Base-by-base conservation (phyloP, 2,329 filamentous ascomycete species). In the Xylariaceae sp. region DNA sequence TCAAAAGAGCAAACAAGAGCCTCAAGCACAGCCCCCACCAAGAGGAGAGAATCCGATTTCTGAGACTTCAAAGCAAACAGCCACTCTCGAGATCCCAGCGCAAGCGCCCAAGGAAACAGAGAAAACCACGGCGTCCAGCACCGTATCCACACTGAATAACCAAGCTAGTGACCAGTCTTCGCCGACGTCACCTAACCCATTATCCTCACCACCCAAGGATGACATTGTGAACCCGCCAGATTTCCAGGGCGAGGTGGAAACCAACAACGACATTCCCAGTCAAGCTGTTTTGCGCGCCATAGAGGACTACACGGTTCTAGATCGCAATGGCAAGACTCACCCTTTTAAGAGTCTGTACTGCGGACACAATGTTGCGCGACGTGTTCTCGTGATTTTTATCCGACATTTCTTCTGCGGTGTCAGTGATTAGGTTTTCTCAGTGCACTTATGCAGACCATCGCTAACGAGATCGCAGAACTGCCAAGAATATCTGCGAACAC, bases 371-470 rank as follows among this genome's bases (percentile, higher is more conserved):
- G 74, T 75, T 2, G 73, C 79, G 12, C 72, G 77, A 16, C 74
- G 83, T 2, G 81, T 89, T 28, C 75, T 92, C 31, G 70, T 90
- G 40, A 82, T 91, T 59, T 91, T 92, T 65, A 78, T 92, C 51
- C 80, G 88, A 42, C 88, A 91, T 71, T 92, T 91, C 70, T 90
- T 89, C 75, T 91, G 88, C 66, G 87, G 87, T 34, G 87, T 89
- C 76, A 69, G 86, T 77, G 18, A 11, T 43, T 14, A 17, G 9
- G 40, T 13, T 41, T 42, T 18, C 34, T 5, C 34, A 38, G 3
- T 38, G 4, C 34, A 38, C 9, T 38, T 5, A 4, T 36, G 12
- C 13, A 18, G 41, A 17, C 31, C 1, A 36, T 41, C n/a, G 47
- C 49, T 61, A 54, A 55, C 38, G n/a, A 12, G 19, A 45, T 22